phyloP scores from a whole-genome alignment of 2,329 filamentous ascomycete species.

The Stemphylium vesicarium region DNA sequence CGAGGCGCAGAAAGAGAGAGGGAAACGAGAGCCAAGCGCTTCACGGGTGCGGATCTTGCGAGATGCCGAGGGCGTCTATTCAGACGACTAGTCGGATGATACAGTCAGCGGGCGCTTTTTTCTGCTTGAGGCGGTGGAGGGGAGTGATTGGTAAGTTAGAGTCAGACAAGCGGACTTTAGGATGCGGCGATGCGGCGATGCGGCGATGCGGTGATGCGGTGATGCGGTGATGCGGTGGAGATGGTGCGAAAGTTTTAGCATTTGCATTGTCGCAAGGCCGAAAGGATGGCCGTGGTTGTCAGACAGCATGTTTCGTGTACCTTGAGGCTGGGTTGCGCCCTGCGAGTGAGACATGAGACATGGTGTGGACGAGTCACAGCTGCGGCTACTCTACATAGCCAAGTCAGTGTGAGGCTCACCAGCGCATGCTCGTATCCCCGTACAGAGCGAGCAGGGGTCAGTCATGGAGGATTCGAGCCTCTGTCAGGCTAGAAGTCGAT shows the following conservation, averaged over 20 bases:
- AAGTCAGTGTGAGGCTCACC: constrained; percentile 2
- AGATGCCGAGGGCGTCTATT: constrained; percentile 32
- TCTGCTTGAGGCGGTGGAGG: not conserved
- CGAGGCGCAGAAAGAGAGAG: not conserved
- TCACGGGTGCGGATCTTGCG: constrained; percentile 25
- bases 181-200: not conserved
- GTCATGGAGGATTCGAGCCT: not conserved
- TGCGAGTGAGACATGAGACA: constrained; percentile 3
- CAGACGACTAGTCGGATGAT: constrained; percentile 12
- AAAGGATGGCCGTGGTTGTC: not conserved
- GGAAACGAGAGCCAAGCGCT: not conserved
- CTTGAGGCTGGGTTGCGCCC: constrained; percentile 10
- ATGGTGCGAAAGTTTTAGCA: constrained; percentile 4
- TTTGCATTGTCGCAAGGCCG: not conserved
- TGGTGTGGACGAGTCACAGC: not conserved
- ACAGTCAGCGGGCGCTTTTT: constrained; percentile 17
- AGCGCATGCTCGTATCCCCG: constrained; percentile 10
- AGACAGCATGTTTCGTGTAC: constrained; percentile 25
- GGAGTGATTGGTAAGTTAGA: constrained; percentile 8
- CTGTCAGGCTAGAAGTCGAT: not conserved
- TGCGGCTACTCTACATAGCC: no score
- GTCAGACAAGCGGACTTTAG: not conserved
- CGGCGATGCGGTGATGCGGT: not conserved
- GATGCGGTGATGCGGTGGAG: not conserved
- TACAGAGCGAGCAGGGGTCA: not conserved